These are phyloP conservation scores for Urtica urens DNA, from an alignment of 306 rosid genomes.

Conservation along the genomic window DNA sequence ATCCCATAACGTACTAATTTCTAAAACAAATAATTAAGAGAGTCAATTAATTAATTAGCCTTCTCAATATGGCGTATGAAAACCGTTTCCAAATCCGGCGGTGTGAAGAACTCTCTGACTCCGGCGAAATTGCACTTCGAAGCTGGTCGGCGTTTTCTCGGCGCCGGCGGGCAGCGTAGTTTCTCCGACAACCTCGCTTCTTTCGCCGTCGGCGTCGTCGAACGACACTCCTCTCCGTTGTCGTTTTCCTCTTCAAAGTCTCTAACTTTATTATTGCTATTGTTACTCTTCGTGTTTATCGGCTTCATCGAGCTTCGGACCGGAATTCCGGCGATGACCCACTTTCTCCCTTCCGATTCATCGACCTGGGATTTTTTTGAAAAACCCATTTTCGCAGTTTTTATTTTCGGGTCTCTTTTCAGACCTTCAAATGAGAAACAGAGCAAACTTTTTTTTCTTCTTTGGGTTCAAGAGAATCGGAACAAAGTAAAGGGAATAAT, in stretches of 20 bases:
- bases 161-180: conserved; percentile 72
- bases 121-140: conserved; percentile 32
- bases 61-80: conserved; percentile 61
- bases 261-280: too few relatives aligned
- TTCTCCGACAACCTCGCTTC: conserved; percentile 71
- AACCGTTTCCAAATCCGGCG: conserved; percentile 87
- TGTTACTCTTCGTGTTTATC: conserved; percentile 42
- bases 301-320: conserved; percentile 54
- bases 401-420: too few relatives aligned
- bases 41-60: conserved; percentile 27
- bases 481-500: conserved; percentile 15
- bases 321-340: conserved; percentile 67
- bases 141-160: conserved; percentile 56
- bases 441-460: too few relatives aligned
- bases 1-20: conserved; percentile 14
- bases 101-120: conserved; percentile 56
- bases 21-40: conserved; percentile 4
- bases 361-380: conserved; percentile 64
- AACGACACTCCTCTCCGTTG: conserved; percentile 32
- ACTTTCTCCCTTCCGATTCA: conserved; percentile 60
- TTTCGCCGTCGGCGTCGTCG: conserved; percentile 73
- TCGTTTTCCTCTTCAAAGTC: conserved; percentile 30
- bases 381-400: conserved; percentile 48
- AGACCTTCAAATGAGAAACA: neutral
- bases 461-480: conserved; percentile 1